Conservation (phyloP, 129 eudicot genomes). For the Solidago caesia region DNA sequence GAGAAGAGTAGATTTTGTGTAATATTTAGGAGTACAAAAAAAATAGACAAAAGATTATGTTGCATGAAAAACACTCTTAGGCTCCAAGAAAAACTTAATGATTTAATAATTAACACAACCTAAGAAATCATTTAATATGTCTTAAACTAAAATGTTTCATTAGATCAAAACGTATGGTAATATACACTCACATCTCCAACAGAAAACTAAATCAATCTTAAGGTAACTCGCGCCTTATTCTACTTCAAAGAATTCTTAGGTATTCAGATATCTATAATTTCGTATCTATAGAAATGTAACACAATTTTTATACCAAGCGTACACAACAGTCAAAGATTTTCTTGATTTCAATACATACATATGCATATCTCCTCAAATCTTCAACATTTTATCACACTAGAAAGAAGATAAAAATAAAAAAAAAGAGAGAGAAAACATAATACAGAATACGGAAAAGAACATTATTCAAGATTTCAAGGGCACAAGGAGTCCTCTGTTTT, state of each 20-base stretch:
- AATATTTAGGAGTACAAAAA: no score
- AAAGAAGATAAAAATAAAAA: background rate
- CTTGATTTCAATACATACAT: conserved; percentile 9
- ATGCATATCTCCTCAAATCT: conserved; percentile 9
- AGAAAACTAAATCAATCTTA: background rate
- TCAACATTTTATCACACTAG: conserved; percentile 8
- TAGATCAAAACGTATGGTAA: background rate
- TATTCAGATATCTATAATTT: background rate
- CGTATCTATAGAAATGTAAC: conserved; percentile 6
- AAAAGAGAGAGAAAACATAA: background rate
- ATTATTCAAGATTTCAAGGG: background rate
- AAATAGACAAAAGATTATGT: no score
- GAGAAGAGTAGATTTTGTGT: no score
- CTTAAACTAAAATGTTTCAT: background rate
- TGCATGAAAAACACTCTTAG: no score
- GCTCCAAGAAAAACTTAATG: no score
- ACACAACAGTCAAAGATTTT: conserved; percentile 13
- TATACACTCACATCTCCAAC: background rate
- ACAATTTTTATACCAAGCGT: background rate
- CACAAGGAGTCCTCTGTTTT: conserved; percentile 5
- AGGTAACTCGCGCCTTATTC: background rate
- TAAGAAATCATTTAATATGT: no score
- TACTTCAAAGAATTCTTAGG: background rate
- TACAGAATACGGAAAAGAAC: background rate
- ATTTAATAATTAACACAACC: no score